phyloP scores from a whole-genome alignment of 2,329 filamentous ascomycete genomes.

The Pseudogymnoascus sp. region DNA sequence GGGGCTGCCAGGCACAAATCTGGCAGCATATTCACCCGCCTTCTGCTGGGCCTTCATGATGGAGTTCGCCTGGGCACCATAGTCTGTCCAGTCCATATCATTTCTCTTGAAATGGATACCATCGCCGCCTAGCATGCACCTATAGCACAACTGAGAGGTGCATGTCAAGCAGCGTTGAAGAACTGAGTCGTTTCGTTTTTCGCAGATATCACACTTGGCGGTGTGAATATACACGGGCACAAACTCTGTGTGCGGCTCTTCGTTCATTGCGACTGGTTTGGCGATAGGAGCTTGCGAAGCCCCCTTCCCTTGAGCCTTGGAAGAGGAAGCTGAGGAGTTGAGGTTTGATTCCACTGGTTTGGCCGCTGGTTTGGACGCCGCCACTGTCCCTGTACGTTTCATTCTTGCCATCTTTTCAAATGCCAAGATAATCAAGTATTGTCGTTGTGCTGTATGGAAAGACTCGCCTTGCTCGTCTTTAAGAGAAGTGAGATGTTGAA shows the following conservation, averaged over 20 bases:
- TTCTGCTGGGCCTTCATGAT: background rate
- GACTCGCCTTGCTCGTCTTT: background rate
- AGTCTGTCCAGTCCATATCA: background rate
- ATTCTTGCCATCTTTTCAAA: background rate
- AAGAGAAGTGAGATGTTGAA: background rate
- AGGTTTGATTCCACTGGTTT: background rate
- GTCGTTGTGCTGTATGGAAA: background rate
- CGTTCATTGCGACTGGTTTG: background rate
- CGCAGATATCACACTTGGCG: constrained; percentile 9
- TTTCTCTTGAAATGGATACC: background rate
- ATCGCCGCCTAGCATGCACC: background rate
- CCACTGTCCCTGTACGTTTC: background rate
- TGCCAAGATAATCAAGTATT: background rate
- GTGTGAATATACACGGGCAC: constrained; percentile 5
- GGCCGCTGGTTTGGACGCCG: background rate
- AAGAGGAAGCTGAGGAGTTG: background rate
- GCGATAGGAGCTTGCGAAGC: background rate
- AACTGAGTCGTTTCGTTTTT: background rate
- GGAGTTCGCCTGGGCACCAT: constrained; percentile 1
- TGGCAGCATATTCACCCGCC: background rate
- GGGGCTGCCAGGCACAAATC: background rate
- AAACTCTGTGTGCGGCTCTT: background rate
- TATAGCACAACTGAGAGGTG: background rate
- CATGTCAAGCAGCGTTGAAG: constrained; percentile 6
- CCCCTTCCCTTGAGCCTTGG: background rate